phyloP scores from a whole-genome alignment of 2,329 filamentous ascomycete species.

The Pseudomassariella vexata region DNA sequence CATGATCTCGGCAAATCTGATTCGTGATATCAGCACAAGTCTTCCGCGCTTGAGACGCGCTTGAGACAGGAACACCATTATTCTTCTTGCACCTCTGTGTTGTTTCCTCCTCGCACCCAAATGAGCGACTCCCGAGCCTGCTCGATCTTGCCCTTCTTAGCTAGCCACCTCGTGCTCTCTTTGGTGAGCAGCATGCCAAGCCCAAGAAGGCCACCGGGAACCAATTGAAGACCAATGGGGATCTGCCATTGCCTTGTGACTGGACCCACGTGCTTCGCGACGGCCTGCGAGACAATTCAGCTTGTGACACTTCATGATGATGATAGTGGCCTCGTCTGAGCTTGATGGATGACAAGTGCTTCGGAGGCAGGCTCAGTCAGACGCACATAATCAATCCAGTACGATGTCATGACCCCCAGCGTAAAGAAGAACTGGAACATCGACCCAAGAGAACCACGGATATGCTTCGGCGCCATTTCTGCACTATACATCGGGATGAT shows the following conservation, averaged over 20 bases:
- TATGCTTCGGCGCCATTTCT: slow-evolving; percentile 40
- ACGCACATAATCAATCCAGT: slow-evolving; percentile 39
- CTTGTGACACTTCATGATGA: too few species aligned
- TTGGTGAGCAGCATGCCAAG: slow-evolving; percentile 42
- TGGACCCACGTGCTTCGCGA: slow-evolving; percentile 28
- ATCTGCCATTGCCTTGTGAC: slow-evolving; percentile 44
- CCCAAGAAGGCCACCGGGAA: slow-evolving; percentile 39
- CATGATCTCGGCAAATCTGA: slow-evolving; percentile 34
- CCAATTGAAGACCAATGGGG: slow-evolving; percentile 39
- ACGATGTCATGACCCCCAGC: slow-evolving; percentile 33
- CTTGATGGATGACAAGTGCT: not conserved
- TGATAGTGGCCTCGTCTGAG: not conserved
- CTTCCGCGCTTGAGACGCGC: not conserved
- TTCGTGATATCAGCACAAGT: not conserved
- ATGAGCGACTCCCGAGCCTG: slow-evolving; percentile 41
- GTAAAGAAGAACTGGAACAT: slow-evolving; percentile 41
- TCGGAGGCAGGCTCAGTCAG: too few species aligned
- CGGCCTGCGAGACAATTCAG: slow-evolving; percentile 16
- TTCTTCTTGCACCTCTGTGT: slow-evolving; percentile 28
- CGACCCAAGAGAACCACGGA: slow-evolving; percentile 35
- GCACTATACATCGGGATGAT: slow-evolving; percentile 39
- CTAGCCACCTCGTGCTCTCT: slow-evolving; percentile 41
- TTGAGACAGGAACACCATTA: slow-evolving; percentile 10
- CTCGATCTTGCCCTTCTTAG: slow-evolving; percentile 36
- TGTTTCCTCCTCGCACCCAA: slow-evolving; percentile 43